phyloP scores from a whole-genome alignment of 1,284 basidiomycete genomes.

The Volvariella surrecta region DNA sequence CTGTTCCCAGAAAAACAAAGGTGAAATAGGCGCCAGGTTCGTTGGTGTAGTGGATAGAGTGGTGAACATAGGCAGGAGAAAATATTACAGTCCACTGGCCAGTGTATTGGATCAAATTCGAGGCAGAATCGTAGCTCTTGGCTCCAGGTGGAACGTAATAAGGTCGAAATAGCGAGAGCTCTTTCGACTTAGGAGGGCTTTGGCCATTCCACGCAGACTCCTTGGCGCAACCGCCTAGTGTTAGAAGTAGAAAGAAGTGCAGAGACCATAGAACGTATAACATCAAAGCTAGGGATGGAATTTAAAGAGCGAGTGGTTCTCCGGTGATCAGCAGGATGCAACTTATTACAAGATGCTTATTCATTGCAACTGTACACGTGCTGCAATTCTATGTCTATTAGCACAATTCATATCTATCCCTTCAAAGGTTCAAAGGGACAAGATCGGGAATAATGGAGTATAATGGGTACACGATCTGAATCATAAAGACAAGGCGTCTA shows the following conservation, averaged over 20 bases:
- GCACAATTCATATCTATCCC: too few species aligned
- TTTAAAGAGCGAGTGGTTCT: too few species aligned
- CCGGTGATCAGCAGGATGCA: too few species aligned
- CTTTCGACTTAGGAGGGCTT: constrained; percentile 40
- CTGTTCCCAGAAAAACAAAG: constrained; percentile 59
- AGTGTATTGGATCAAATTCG: constrained; percentile 51
- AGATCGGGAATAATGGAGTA: too few species aligned
- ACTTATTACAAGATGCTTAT: too few species aligned
- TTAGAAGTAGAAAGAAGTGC: neutral
- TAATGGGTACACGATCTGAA: neutral
- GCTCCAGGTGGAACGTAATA: constrained; percentile 69
- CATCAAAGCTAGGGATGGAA: too few species aligned
- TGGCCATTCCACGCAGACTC: constrained; percentile 56
- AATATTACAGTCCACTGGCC: constrained; percentile 49
- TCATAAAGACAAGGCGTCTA: neutral
- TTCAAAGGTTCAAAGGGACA: too few species aligned
- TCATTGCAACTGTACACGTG: too few species aligned
- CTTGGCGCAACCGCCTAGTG: neutral
- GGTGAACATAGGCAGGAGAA: constrained; percentile 39
- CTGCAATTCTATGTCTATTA: too few species aligned
- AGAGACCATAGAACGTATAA: too few species aligned
- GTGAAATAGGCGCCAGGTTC: constrained; percentile 40
- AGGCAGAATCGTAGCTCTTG: constrained; percentile 58
- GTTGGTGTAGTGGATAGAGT: constrained; percentile 43
- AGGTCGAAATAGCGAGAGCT: constrained; percentile 41